Evolutionary conservation across 305 asterid genomes (phyloP).

Genomic region (Fraxinus paxiana): DNA sequence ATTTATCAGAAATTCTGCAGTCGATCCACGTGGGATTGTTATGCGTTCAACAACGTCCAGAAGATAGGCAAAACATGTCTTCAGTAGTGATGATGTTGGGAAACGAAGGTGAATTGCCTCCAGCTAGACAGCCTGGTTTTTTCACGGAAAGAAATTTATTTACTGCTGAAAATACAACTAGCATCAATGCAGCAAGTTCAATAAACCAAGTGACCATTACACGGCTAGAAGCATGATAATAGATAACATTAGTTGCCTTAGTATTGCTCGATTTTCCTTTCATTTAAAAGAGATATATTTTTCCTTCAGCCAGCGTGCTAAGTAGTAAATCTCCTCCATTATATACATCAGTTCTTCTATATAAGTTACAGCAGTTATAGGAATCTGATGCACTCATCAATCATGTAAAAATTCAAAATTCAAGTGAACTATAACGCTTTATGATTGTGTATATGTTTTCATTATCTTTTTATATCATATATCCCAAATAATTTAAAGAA

Average conservation of each 20-base stretch:
- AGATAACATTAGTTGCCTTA: background rate
- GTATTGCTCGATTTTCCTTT: background rate
- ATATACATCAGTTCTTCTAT: background rate
- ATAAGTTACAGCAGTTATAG: background rate
- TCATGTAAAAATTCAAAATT: background rate
- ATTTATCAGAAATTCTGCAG: conserved; percentile 20
- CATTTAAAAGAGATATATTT: background rate
- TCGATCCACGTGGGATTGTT: conserved; percentile 36
- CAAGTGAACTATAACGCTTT: background rate
- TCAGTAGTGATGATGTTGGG: conserved; percentile 44
- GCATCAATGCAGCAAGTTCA: conserved; percentile 26
- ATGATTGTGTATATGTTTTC: background rate
- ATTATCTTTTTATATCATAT: background rate
- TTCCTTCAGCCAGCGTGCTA: background rate
- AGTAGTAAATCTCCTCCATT: background rate
- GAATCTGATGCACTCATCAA: background rate
- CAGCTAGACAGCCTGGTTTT: conserved; percentile 46
- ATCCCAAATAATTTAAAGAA: background rate
- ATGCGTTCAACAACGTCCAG: conserved; percentile 44
- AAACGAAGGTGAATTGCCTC: conserved; percentile 36
- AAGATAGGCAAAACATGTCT: conserved; percentile 51
- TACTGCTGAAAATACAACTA: conserved; percentile 14
- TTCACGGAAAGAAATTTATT: conserved; percentile 30
- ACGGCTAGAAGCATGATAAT: conserved; percentile 27
- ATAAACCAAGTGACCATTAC: conserved; percentile 31